Conservation (phyloP, 1,284 basidiomycete genomes). For the Sanghuangporus baumii region DNA sequence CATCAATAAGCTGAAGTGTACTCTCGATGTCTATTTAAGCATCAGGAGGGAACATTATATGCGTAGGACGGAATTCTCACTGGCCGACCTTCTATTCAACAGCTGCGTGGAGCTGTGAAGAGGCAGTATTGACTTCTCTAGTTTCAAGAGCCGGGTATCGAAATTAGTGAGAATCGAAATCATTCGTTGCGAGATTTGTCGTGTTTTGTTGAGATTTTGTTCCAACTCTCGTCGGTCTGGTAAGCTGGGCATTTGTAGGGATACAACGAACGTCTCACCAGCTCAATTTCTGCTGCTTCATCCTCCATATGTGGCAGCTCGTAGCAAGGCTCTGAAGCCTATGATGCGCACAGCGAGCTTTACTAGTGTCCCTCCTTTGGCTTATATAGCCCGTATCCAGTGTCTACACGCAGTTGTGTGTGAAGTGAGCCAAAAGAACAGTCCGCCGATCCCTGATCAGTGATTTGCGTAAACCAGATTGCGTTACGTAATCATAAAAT, state of each 20-base stretch:
- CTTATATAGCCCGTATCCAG: too few relatives aligned
- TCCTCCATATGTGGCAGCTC: conserved; percentile 58
- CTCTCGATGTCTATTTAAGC: conserved; percentile 62
- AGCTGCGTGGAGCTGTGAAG: conserved; percentile 69
- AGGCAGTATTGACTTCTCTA: conserved; percentile 77
- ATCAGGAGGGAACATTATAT: neutral
- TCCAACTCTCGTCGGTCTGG: conserved; percentile 50
- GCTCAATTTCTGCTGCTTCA: conserved; percentile 71
- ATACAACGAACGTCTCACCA: conserved; percentile 33
- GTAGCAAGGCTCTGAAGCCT: neutral
- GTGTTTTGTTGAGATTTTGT: conserved; percentile 79
- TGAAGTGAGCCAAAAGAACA: neutral
- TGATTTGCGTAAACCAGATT: neutral
- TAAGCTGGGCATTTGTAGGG: neutral
- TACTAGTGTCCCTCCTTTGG: too few relatives aligned
- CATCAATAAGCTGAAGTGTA: conserved; percentile 69
- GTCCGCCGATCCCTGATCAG: neutral
- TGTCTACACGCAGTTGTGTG: too few relatives aligned
- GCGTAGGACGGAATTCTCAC: neutral
- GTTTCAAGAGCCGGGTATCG: conserved; percentile 67
- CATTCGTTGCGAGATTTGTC: conserved; percentile 77
- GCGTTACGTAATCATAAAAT: neutral
- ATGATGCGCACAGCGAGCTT: neutral
- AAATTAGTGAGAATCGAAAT: conserved; percentile 74
- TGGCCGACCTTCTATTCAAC: conserved; percentile 53